Evolutionary conservation across 495 filamentous ascomycete genomes (phyloP), one percentile per base, ranked within the genome.

Genomic region (Jackrogersella multiformis): DNA sequence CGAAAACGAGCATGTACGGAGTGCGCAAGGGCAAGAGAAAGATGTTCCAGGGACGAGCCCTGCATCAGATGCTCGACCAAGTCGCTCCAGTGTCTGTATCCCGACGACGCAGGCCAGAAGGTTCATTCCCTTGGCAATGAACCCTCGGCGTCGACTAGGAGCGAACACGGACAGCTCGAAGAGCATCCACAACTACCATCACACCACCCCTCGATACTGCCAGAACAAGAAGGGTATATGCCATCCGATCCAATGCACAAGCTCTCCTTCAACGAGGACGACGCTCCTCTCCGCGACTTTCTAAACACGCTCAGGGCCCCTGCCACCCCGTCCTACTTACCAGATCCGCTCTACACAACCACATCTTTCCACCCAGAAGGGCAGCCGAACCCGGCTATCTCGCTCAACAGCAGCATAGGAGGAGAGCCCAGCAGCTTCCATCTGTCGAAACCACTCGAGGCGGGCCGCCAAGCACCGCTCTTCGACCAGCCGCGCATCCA

Each of bases 1-100:
- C 83, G 66, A 78, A 85, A 64, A 79, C 80, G 81, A 60, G 86
- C 86, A 6, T 88, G 86, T 53, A 79, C 76, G 45, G 77, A 82
- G 65, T 89, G 86, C 57, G 85, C 86, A 8, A 79, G 77, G 15
- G 83, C 82, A 16, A 75, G 85, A 70, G 82, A 84, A 21, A 81
- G 84, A 72, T 88, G 86, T 68, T 86, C 82, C 35, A 84, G 83
- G 15, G 84, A 79, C 5, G 73, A 73, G 21, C 80, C 83, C 38
- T 89, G 86, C 65, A 66, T 75, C 41, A 80, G 84, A 34, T 89
- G 86, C 63, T 74, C 79, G n/a, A 74, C 74, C 23, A 81, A 84
- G 20, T 77, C 79, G 12, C 77, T 87, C 16, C 76, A 78, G 21
- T 88, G 86, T 56, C 68, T 80, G 38, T 86, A 86, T 67, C 80